Percentiles rank a stretch among this genome's conserved stretches.
These are phyloP conservation scores for Ustilago bromivora DNA, from an alignment of 1,284 basidiomycete species.

Conservation along the genomic window DNA sequence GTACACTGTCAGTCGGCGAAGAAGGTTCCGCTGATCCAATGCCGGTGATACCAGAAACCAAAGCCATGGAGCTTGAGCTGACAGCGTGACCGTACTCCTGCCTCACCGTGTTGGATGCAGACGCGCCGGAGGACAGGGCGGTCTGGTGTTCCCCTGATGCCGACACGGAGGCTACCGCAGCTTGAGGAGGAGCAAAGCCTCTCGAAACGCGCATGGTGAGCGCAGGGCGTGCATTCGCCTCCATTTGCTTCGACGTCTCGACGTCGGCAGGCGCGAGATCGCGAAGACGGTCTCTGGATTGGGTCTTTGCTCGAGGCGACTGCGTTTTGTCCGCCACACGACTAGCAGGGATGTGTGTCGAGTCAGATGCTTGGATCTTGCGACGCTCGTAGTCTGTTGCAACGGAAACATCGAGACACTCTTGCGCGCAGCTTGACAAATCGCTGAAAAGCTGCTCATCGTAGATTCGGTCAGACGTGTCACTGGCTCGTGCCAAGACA, in stretches of 20 bases:
- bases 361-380: background rate
- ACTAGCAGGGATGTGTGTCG: background rate
- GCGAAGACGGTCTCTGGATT: conserved; percentile 12
- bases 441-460: conserved; percentile 17
- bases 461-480: conserved; percentile 6
- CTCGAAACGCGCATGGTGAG: conserved; percentile 28
- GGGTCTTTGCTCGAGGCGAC: background rate
- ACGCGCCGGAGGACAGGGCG: background rate
- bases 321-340: background rate
- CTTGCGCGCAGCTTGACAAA: background rate
- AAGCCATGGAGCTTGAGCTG: conserved; percentile 11
- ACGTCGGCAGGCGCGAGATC: conserved; percentile 30
- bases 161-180: conserved; percentile 17
- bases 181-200: conserved; percentile 20
- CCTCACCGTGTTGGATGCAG: conserved; percentile 12
- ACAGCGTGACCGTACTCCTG: conserved; percentile 27
- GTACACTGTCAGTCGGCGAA: conserved; percentile 28
- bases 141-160: conserved; percentile 24
- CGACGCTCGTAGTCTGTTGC: conserved; percentile 10
- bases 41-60: background rate
- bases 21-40: conserved; percentile 11
- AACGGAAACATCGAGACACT: conserved; percentile 3
- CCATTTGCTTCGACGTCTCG: conserved; percentile 22
- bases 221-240: conserved; percentile 18
- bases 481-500: conserved; percentile 7